These are phyloP conservation scores for Saccharomycopsis hybrid DNA, from an alignment of 1,139 yeast genomes.

Conservation along the genomic window DNA sequence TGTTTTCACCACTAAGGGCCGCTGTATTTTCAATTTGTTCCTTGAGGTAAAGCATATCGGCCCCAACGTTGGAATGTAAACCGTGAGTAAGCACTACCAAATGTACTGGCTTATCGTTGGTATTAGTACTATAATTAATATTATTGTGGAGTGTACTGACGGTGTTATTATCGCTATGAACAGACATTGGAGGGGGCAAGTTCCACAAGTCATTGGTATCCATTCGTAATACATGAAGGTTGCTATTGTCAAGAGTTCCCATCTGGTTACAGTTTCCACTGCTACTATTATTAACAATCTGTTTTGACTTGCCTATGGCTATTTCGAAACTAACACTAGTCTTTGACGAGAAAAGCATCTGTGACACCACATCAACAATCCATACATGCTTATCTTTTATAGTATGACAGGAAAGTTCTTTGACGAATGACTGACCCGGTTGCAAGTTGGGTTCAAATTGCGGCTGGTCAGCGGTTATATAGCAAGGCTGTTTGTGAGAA, in stretches of 20 bases:
- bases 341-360: conserved; percentile 50
- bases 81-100: conserved; percentile 60
- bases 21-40: conserved; percentile 44
- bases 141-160: too few relatives aligned
- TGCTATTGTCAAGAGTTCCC: conserved; percentile 6
- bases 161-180: too few relatives aligned
- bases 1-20: conserved; percentile 31
- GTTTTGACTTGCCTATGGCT: conserved; percentile 2
- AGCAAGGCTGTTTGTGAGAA: conserved; percentile 46
- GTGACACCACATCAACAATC: conserved; percentile 83
- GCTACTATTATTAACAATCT: neutral
- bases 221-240: conserved; percentile 11
- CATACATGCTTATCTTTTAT: conserved; percentile 50
- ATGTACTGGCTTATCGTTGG: conserved; percentile 49
- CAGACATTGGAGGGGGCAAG: conserved; percentile 35
- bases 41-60: conserved; percentile 56
- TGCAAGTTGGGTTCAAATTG: conserved; percentile 65
- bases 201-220: conserved; percentile 49
- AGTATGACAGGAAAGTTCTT: conserved; percentile 42
- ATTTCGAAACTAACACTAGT: conserved; percentile 18
- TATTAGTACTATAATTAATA: too few relatives aligned
- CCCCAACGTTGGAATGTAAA: conserved; percentile 56
- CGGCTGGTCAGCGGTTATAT: conserved; percentile 70
- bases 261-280: too few relatives aligned
- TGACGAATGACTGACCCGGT: conserved; percentile 59